Evolutionary conservation across 2,329 filamentous ascomycete species (phyloP).

Genomic region (Pseudodiploospora longispora): DNA sequence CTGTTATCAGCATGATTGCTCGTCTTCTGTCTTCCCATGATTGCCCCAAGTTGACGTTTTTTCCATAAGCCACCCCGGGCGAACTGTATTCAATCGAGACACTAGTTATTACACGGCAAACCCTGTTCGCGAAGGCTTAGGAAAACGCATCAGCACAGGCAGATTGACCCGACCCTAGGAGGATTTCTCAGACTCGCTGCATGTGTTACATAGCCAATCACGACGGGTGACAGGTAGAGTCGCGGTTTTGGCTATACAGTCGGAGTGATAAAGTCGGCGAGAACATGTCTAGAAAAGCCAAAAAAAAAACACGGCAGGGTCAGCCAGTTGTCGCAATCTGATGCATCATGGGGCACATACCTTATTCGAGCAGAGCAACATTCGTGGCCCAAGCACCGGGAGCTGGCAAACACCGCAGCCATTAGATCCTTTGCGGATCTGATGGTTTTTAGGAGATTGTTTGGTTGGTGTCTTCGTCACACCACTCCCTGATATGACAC

Average conservation of each 20-base stretch:
- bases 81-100: too few relatives aligned
- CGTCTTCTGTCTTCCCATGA: too few relatives aligned
- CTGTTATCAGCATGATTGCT: too few relatives aligned
- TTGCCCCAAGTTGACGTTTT: too few relatives aligned
- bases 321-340: background rate
- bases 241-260: constrained; percentile 33
- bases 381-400: constrained; percentile 37
- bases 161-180: too few relatives aligned
- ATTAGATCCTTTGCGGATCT: constrained; percentile 33
- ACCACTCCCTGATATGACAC: background rate
- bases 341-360: constrained; percentile 24
- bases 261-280: constrained; percentile 39
- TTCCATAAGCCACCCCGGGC: too few relatives aligned
- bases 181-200: too few relatives aligned
- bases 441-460: constrained; percentile 24
- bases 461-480: constrained; percentile 13
- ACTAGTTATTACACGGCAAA: too few relatives aligned
- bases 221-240: constrained; percentile 26
- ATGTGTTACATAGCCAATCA: constrained; percentile 36
- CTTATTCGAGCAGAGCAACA: constrained; percentile 43
- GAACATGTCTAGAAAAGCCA: constrained; percentile 29
- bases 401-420: constrained; percentile 42
- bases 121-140: too few relatives aligned
- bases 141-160: too few relatives aligned
- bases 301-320: background rate